A percentile compares a stretch with the other conserved stretches of the same genome.
These are phyloP conservation scores for Gossypium davidsonii DNA, from an alignment of 441 rosid species.

Conservation along the genomic window DNA sequence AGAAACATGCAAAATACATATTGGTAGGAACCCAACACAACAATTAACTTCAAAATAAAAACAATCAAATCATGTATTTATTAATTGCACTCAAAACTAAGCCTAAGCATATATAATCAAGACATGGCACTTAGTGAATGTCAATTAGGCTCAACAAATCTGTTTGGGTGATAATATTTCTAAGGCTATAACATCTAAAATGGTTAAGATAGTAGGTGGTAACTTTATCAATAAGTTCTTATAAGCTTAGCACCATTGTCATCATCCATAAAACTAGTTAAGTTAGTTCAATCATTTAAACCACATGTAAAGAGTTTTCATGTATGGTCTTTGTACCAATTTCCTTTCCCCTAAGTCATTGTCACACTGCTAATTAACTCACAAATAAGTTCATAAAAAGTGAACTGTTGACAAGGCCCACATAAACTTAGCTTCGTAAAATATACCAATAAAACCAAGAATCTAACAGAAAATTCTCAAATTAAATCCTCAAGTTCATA, in stretches of 20 bases:
- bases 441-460: neutral
- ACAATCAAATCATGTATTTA: neutral
- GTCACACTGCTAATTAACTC: neutral
- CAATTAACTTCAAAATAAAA: neutral
- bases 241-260: neutral
- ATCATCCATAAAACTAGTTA: neutral
- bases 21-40: neutral
- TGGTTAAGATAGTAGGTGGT: neutral
- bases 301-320: neutral
- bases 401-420: neutral
- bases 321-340: neutral
- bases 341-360: neutral
- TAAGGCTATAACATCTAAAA: neutral
- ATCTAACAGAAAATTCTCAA: slow-evolving; percentile 17
- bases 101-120: neutral
- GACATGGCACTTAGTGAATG: neutral
- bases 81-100: neutral
- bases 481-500: slow-evolving; percentile 8
- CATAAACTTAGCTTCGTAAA: neutral
- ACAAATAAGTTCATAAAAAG: neutral
- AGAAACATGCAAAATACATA: neutral
- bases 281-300: neutral
- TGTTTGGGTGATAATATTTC: neutral
- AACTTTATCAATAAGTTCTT: neutral
- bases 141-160: neutral